A percentile compares a stretch with the other conserved stretches of the same genome.
Evolutionary conservation across 2,329 filamentous ascomycete species (phyloP).

Genomic region (Alternaria sp.): DNA sequence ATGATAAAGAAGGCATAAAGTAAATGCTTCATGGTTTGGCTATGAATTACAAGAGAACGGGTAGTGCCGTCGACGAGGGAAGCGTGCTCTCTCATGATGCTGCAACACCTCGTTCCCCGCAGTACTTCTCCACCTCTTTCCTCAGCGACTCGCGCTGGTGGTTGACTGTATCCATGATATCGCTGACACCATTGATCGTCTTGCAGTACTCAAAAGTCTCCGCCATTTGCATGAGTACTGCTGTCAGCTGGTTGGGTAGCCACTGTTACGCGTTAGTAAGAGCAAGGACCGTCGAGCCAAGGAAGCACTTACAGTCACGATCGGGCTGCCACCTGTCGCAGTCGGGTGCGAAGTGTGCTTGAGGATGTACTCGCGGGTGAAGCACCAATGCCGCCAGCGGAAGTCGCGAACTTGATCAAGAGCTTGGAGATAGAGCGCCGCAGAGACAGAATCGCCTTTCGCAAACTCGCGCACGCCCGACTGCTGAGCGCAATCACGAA

Average conservation of each 20-base stretch:
- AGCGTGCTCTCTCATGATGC: slow-evolving; percentile 22
- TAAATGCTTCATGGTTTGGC: not conserved
- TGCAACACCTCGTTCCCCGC: slow-evolving; percentile 63
- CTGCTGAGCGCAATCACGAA: slow-evolving; percentile 60
- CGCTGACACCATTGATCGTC: slow-evolving; percentile 56
- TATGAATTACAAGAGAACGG: not conserved
- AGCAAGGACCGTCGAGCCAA: not conserved
- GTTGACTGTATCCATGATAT: slow-evolving; percentile 71
- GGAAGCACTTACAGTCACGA: slow-evolving; percentile 65
- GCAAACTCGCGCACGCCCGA: slow-evolving; percentile 66
- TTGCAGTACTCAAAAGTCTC: slow-evolving; percentile 60
- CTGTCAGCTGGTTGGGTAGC: slow-evolving; percentile 80
- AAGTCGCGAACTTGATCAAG: slow-evolving; percentile 81
- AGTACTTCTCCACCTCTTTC: slow-evolving; percentile 80
- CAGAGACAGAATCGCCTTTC: slow-evolving; percentile 66
- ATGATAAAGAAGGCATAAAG: not conserved
- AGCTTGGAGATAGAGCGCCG: slow-evolving; percentile 54
- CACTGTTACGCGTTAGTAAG: slow-evolving; percentile 54
- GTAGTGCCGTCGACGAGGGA: not conserved
- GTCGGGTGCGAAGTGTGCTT: slow-evolving; percentile 78
- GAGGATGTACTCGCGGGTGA: slow-evolving; percentile 83
- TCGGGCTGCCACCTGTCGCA: slow-evolving; percentile 80
- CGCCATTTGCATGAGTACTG: slow-evolving; percentile 74
- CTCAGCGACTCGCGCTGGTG: slow-evolving; percentile 69
- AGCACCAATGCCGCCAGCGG: slow-evolving; percentile 85